phyloP scores from a whole-genome alignment of 163 green algal genomes.

The Scenedesmus sp. region DNA sequence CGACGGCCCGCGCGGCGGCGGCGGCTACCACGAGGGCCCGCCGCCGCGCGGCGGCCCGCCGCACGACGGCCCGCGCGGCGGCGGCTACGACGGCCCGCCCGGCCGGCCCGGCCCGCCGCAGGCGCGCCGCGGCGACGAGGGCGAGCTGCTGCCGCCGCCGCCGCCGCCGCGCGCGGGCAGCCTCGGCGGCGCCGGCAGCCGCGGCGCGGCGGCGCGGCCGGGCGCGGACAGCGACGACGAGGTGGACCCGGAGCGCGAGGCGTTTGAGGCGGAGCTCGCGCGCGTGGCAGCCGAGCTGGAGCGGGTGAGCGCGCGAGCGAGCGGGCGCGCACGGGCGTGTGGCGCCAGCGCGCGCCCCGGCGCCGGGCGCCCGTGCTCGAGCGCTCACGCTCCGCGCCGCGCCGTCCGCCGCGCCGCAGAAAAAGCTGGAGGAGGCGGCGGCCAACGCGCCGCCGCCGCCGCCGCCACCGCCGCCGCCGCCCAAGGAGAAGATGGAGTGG shows the following conservation, averaged over 20 bases:
- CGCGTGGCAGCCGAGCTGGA: conserved; percentile 65
- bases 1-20: background rate
- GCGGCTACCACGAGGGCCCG: background rate
- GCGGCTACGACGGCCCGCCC: no score
- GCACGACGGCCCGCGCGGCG: background rate
- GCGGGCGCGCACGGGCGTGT: background rate
- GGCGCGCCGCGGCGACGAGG: conserved; percentile 7
- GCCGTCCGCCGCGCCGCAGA: background rate
- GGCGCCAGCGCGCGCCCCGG: no score
- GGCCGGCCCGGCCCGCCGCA: no score
- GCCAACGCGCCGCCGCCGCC: background rate
- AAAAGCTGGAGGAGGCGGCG: conserved; percentile 41
- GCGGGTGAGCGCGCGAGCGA: conserved; percentile 27
- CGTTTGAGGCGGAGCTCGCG: conserved; percentile 76
- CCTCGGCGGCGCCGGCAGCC: background rate
- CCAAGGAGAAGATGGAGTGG: background rate
- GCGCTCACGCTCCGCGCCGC: no score
- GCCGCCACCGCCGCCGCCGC: background rate
- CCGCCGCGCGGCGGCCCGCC: background rate
- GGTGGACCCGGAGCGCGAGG: conserved; percentile 64
- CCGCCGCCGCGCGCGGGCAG: conserved; percentile 35
- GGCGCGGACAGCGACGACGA: conserved; percentile 51
- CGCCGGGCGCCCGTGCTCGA: no score
- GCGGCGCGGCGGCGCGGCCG: background rate
- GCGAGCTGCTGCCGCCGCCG: conserved; percentile 40